Conservation (phyloP, 805 yeast genomes). For the Schwanniomyces polymorphus region DNA sequence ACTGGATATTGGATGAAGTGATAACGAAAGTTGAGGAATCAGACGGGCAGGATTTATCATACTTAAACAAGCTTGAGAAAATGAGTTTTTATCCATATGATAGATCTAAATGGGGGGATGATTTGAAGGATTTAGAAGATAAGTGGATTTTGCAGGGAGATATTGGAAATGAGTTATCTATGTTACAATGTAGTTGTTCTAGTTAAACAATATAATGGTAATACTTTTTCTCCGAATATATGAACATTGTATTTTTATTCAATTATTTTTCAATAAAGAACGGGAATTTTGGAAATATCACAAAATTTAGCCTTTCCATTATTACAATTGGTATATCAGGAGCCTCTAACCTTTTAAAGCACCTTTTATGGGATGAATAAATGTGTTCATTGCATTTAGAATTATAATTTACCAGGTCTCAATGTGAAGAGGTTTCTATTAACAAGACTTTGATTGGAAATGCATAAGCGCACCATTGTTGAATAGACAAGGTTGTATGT, state of each 20-base stretch:
- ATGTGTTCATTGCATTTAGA: not conserved
- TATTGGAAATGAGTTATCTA: constrained; percentile 51
- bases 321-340: too few species aligned
- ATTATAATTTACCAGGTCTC: not conserved
- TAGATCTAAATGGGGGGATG: constrained; percentile 63
- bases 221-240: too few species aligned
- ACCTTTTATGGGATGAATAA: too few species aligned
- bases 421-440: too few species aligned
- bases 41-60: constrained; percentile 45
- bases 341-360: too few species aligned
- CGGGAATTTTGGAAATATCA: too few species aligned
- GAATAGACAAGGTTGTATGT: too few species aligned
- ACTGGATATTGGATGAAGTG: constrained; percentile 85
- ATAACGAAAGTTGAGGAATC: constrained; percentile 56
- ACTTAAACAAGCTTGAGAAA: constrained; percentile 58
- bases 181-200: constrained; percentile 78
- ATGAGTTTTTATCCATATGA: constrained; percentile 82
- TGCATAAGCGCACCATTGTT: not conserved
- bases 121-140: constrained; percentile 55
- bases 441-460: too few species aligned
- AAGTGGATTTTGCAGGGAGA: constrained; percentile 54
- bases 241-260: not conserved
- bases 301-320: too few species aligned
- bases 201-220: constrained; percentile 17
- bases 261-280: not conserved